phyloP scores from a whole-genome alignment of 2,329 filamentous ascomycete species.

The Colletotrichum australisinense region DNA sequence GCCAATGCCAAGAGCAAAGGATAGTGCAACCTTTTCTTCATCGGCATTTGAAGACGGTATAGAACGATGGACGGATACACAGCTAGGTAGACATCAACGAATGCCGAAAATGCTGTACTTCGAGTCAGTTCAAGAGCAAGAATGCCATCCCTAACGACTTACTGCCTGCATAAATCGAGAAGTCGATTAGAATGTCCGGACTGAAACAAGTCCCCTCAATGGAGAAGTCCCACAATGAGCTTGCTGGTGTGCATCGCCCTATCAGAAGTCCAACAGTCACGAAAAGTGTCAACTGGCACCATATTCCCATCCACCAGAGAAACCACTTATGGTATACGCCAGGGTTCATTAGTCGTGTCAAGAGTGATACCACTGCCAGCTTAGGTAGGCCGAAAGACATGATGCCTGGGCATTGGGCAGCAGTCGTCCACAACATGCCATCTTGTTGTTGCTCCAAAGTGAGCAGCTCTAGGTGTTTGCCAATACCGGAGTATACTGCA shows the following conservation, averaged over 20 bases:
- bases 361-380: slow-evolving; percentile 52
- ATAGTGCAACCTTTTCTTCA: slow-evolving; percentile 54
- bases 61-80: slow-evolving; percentile 53
- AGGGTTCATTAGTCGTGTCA: slow-evolving; percentile 52
- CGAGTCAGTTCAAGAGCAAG: neutral
- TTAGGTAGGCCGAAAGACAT: slow-evolving; percentile 54
- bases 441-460: slow-evolving; percentile 41
- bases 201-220: slow-evolving; percentile 49
- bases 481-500: slow-evolving; percentile 51
- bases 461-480: slow-evolving; percentile 50
- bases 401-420: slow-evolving; percentile 50
- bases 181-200: slow-evolving; percentile 49
- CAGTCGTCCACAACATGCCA: slow-evolving; percentile 49
- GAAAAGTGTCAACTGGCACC: slow-evolving; percentile 45
- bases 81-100: slow-evolving; percentile 55
- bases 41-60: slow-evolving; percentile 48
- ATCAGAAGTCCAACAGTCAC: slow-evolving; percentile 53
- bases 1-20: slow-evolving; percentile 51
- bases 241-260: slow-evolving; percentile 52
- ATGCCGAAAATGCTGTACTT: slow-evolving; percentile 46
- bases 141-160: neutral
- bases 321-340: slow-evolving; percentile 45
- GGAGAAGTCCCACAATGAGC: slow-evolving; percentile 52
- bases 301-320: slow-evolving; percentile 49
- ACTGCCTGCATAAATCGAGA: slow-evolving; percentile 54